phyloP scores from a whole-genome alignment of 2,329 filamentous ascomycete genomes.

The Dactylonectria macrodidyma region DNA sequence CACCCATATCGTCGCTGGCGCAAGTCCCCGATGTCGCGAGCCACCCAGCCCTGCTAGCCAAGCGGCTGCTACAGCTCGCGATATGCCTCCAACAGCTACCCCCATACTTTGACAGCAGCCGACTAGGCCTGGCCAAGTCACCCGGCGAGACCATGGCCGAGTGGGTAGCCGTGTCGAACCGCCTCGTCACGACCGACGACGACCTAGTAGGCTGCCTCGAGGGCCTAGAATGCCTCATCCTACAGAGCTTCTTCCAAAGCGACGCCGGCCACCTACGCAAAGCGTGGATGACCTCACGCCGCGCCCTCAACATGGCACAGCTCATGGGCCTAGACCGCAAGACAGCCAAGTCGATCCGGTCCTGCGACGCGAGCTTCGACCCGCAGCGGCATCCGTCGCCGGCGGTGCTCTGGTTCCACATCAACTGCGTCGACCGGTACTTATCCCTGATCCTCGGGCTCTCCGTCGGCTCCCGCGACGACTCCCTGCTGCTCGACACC shows the following conservation, averaged over 20 bases:
- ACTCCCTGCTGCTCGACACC: conserved; percentile 53
- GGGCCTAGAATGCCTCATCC: conserved; percentile 66
- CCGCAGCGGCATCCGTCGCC: conserved; percentile 47
- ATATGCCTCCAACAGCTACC: conserved; percentile 63
- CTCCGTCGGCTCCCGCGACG: conserved; percentile 59
- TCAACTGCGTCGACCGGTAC: conserved; percentile 65
- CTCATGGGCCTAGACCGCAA: conserved; percentile 64
- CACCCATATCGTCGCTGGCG: conserved; percentile 45
- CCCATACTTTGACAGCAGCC: conserved; percentile 47
- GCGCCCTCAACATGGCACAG: conserved; percentile 66
- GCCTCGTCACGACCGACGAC: conserved; percentile 65
- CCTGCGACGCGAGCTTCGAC: conserved; percentile 53
- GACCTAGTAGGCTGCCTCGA: conserved; percentile 66
- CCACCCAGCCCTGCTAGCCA: conserved; percentile 65
- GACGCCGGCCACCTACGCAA: conserved; percentile 69
- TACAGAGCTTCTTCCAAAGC: conserved; percentile 64
- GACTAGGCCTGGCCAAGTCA: conserved; percentile 43
- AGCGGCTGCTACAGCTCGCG: conserved; percentile 62
- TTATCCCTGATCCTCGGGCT: conserved; percentile 67
- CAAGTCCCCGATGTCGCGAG: conserved; percentile 55
- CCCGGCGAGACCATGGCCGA: conserved; percentile 42
- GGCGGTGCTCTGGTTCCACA: conserved; percentile 62
- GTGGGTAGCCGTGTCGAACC: conserved; percentile 52
- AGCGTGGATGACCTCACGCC: conserved; percentile 66
- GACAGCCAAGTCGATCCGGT: conserved; percentile 52